Percentiles rank a stretch among this genome's conserved stretches.
Conservation (phyloP, 2,329 filamentous ascomycete species). For the Cytospora mali region DNA sequence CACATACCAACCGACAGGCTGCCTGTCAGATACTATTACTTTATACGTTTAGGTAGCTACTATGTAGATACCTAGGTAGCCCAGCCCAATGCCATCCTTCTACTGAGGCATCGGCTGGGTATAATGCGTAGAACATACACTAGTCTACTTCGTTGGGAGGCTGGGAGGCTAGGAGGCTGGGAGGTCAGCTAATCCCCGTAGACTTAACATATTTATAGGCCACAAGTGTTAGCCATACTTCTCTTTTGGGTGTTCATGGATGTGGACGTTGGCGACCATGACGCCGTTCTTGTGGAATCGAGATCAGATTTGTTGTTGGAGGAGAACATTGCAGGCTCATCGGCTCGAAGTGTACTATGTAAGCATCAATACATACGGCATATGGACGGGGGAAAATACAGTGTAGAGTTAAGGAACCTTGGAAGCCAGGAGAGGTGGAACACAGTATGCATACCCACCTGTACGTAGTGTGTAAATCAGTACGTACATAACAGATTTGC, state of each 20-base stretch:
- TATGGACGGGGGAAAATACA: not conserved
- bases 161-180: no score
- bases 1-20: not conserved
- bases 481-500: not conserved
- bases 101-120: not conserved
- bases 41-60: no score
- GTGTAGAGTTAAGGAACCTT: not conserved
- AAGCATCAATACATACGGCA: not conserved
- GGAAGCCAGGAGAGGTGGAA: not conserved
- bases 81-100: not conserved
- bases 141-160: no score
- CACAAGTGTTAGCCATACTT: not conserved
- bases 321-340: not conserved
- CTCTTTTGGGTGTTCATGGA: not conserved
- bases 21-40: not conserved
- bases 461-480: not conserved
- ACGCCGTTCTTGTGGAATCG: not conserved
- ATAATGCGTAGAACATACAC: not conserved
- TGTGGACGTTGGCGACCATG: not conserved
- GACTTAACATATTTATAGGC: not conserved
- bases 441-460: not conserved
- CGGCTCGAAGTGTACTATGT: not conserved
- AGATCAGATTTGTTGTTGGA: not conserved
- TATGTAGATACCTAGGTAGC: not conserved
- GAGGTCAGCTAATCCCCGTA: not conserved